Percentiles rank a stretch among this genome's conserved stretches.
These are phyloP conservation scores for Leccinum variicolor DNA, from an alignment of 768 basidiomycete genomes.

Conservation along the genomic window DNA sequence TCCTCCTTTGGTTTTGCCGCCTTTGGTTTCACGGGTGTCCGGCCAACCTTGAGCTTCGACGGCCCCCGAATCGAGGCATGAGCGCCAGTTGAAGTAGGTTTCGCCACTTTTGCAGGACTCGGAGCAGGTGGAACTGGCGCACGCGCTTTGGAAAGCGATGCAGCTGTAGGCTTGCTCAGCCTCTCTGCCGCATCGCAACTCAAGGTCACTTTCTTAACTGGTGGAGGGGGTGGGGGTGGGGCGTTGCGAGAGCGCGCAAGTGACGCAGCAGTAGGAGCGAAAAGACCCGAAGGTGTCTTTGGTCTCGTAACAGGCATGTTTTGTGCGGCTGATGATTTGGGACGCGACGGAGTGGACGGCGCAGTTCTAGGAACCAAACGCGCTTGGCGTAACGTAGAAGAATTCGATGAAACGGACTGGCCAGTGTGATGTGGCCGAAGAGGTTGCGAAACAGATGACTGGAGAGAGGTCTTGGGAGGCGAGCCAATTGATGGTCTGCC, in stretches of 20 bases:
- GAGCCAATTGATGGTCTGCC: conserved; percentile 22
- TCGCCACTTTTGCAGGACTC: conserved; percentile 25
- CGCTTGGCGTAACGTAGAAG: conserved; percentile 26
- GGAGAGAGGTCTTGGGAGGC: conserved; percentile 30
- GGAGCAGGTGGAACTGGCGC: conserved; percentile 18
- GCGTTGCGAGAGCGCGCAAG: conserved; percentile 66
- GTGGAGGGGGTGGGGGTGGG: conserved; percentile 41
- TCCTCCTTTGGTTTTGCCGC: conserved; percentile 20
- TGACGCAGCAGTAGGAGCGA: conserved; percentile 82
- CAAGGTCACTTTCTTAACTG: conserved; percentile 53
- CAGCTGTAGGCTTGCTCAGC: conserved; percentile 80
- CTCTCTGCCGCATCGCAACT: conserved; percentile 58
- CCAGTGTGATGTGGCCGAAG: conserved; percentile 41
- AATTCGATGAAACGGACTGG: conserved; percentile 35
- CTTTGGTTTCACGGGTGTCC: conserved; percentile 24
- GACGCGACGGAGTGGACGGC: conserved; percentile 32
- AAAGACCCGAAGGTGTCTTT: conserved; percentile 68
- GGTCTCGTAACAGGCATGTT: conserved; percentile 33
- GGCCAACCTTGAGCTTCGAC: conserved; percentile 27
- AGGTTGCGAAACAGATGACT: conserved; percentile 36
- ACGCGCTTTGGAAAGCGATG: conserved; percentile 64
- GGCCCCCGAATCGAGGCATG: conserved; percentile 27
- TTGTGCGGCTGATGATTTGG: conserved; percentile 34
- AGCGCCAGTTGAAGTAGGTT: conserved; percentile 29
- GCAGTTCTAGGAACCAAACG: conserved; percentile 28